These are phyloP conservation scores for Syncephalastrum monosporum DNA, from an alignment of 371 early-diverging fungal genomes.

Conservation along the genomic window DNA sequence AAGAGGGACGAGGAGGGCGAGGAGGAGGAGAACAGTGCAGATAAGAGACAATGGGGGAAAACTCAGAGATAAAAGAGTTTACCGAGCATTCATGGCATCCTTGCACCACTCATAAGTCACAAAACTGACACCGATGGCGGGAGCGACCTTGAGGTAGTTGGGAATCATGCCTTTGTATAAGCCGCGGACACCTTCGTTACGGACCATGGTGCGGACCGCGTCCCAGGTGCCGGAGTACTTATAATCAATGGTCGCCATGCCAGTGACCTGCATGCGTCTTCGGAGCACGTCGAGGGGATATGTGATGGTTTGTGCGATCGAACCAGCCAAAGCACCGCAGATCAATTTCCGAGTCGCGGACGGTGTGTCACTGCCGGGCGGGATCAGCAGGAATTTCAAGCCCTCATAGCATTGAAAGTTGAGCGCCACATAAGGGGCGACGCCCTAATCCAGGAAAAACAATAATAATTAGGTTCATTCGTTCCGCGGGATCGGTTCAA, in stretches of 20 bases:
- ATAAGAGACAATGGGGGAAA: not conserved
- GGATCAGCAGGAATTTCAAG: slow-evolving; percentile 69
- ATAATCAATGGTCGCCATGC: slow-evolving; percentile 70
- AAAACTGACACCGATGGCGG: slow-evolving; percentile 86
- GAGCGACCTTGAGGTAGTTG: slow-evolving; percentile 84
- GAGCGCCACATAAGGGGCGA: slow-evolving; percentile 85
- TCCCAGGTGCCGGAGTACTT: slow-evolving; percentile 79
- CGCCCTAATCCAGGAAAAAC: slow-evolving; percentile 49
- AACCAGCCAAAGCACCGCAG: slow-evolving; percentile 90
- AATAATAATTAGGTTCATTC: not conserved
- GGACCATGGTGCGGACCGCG: slow-evolving; percentile 65
- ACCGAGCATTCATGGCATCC: slow-evolving; percentile 46
- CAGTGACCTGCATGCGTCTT: slow-evolving; percentile 86
- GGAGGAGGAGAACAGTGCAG: slow-evolving; percentile 1
- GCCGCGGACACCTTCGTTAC: slow-evolving; percentile 64
- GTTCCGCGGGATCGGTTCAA: not conserved
- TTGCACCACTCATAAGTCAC: slow-evolving; percentile 79
- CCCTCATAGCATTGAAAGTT: slow-evolving; percentile 87
- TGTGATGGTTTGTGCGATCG: slow-evolving; percentile 86
- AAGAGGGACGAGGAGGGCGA: not conserved
- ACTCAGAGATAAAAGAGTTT: not conserved
- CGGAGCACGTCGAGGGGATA: slow-evolving; percentile 91
- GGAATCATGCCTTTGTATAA: slow-evolving; percentile 71
- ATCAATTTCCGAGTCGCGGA: slow-evolving; percentile 67
- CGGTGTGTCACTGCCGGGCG: slow-evolving; percentile 59